Evolutionary conservation across 192 early-diverging fungal species (phyloP).

Genomic region (Gamsiella multidivaricata): DNA sequence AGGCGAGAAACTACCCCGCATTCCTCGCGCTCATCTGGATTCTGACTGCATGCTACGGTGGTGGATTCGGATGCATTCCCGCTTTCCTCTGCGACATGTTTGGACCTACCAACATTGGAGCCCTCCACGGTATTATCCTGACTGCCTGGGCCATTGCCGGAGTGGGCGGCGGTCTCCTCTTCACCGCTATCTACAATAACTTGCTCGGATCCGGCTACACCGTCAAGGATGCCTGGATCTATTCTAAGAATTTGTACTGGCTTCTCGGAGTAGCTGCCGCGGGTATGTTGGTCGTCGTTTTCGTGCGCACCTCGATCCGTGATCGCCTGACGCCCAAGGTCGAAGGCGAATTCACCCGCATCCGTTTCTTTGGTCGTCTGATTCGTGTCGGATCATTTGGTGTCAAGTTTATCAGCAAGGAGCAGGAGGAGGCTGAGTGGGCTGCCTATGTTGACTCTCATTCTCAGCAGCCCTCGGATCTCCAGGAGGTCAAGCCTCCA

Average conservation of each 20-base stretch:
- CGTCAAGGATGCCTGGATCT: constrained; percentile 54
- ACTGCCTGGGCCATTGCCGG: constrained; percentile 80
- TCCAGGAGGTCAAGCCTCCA: neutral
- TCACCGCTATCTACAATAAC: constrained; percentile 70
- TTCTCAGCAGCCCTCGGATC: neutral
- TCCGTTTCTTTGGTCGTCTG: constrained; percentile 73
- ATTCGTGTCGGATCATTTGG: constrained; percentile 57
- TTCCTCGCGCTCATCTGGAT: constrained; percentile 68
- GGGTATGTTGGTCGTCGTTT: constrained; percentile 66
- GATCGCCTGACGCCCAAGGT: constrained; percentile 73
- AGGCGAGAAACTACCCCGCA: constrained; percentile 61
- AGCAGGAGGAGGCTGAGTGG: constrained; percentile 66
- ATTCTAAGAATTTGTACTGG: constrained; percentile 76
- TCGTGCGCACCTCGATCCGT: constrained; percentile 73
- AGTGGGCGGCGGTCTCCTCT: constrained; percentile 74
- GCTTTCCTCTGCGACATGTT: constrained; percentile 83
- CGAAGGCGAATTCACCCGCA: constrained; percentile 66
- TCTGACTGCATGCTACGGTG: constrained; percentile 78
- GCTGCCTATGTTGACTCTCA: constrained; percentile 17
- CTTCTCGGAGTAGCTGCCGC: constrained; percentile 65
- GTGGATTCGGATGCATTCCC: constrained; percentile 81
- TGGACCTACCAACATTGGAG: constrained; percentile 78
- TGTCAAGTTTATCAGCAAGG: constrained; percentile 53
- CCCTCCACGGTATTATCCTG: constrained; percentile 80
- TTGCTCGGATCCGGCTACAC: constrained; percentile 56